Base-by-base conservation (phyloP, 805 yeast species). In the Maudiozyma turicensis region DNA sequence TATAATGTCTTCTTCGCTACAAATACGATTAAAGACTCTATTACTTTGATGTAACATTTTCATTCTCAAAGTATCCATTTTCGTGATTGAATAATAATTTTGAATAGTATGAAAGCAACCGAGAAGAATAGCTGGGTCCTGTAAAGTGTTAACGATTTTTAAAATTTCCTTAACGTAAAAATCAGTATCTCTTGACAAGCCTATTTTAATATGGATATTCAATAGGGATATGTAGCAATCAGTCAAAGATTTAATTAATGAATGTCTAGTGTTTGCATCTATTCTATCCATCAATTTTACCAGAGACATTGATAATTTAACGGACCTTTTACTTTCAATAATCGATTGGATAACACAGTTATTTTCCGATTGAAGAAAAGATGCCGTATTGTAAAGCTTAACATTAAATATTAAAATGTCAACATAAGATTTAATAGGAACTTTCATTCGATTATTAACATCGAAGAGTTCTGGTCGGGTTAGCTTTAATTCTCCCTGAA, bases 171-270 rank as follows among this genome's bases (percentile, higher is more conserved):
- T 67, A 3, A 73, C 53, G 61, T 74, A 83, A 58, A 72, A 80
- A 2, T 74, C 72, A 44, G 81, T 72, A 48, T 84, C 88, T 52
- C 77, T 78, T 0, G 80, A 66, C 3, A 81, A 58, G 0, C 90
- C 89, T 38, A 78, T 58, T 37, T 71, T 74, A 13, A 71, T 63
- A 47, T 72, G 69, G 0, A 69, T 56, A 3, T 68, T 60, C 26
- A 80, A 64, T 29, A 78, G 62, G 3, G 50, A 48, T 6, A 65
- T 61, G 53, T 77, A 78, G 3, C 76, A 54, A 5, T 61, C 56
- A 10, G 71, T 57, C 34, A 80, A 58, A 11, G 60, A 53, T 1
- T 49, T 50, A 0, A 74, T 60, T 2, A 77, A 60, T 29, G 60
- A 61, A 65, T 75, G 64, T 52, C 72, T 73, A 3, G 70, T 46